phyloP scores from a whole-genome alignment of 805 yeast species.

The Cyberlindnera meyerae region DNA sequence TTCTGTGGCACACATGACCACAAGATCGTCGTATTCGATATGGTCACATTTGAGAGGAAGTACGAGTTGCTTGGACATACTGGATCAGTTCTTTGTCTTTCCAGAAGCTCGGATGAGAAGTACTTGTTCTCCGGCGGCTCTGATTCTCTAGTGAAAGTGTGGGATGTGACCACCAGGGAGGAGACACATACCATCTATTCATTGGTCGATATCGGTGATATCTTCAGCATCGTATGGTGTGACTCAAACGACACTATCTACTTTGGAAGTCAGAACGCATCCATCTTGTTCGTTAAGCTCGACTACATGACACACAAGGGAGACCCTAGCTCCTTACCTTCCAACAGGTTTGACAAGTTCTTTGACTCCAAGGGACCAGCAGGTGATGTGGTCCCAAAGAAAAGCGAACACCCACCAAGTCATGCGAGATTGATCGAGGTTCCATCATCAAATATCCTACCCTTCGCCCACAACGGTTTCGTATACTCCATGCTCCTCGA shows the following conservation, averaged over 20 bases:
- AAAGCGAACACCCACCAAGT: slow-evolving; percentile 1
- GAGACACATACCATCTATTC: slow-evolving; percentile 76
- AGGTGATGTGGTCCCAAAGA: slow-evolving; percentile 31
- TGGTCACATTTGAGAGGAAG: slow-evolving; percentile 55
- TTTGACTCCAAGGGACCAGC: slow-evolving; percentile 90
- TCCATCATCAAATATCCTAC: slow-evolving; percentile 57
- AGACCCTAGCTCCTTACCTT: slow-evolving; percentile 43
- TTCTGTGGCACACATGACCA: slow-evolving; percentile 93
- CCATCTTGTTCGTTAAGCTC: slow-evolving; percentile 64
- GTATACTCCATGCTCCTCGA: slow-evolving; percentile 55
- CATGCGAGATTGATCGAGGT: slow-evolving; percentile 52
- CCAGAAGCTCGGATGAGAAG: slow-evolving; percentile 47
- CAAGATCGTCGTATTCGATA: slow-evolving; percentile 64
- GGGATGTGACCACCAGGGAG: slow-evolving; percentile 52
- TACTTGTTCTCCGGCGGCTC: slow-evolving; percentile 80
- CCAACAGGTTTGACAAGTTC: slow-evolving; percentile 71
- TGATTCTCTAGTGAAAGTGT: slow-evolving; percentile 83
- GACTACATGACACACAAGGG: slow-evolving; percentile 24
- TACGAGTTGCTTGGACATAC: slow-evolving; percentile 55
- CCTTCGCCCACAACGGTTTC: slow-evolving; percentile 90
- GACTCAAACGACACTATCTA: slow-evolving; percentile 55
- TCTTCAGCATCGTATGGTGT: slow-evolving; percentile 76
- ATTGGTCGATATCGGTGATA: slow-evolving; percentile 85
- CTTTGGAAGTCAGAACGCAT: slow-evolving; percentile 91
- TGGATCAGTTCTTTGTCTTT: slow-evolving; percentile 71